Evolutionary conservation across 2,329 filamentous ascomycete species (phyloP), one percentile per base, ranked within the genome.

Genomic region (Xylariaceae sp.): DNA sequence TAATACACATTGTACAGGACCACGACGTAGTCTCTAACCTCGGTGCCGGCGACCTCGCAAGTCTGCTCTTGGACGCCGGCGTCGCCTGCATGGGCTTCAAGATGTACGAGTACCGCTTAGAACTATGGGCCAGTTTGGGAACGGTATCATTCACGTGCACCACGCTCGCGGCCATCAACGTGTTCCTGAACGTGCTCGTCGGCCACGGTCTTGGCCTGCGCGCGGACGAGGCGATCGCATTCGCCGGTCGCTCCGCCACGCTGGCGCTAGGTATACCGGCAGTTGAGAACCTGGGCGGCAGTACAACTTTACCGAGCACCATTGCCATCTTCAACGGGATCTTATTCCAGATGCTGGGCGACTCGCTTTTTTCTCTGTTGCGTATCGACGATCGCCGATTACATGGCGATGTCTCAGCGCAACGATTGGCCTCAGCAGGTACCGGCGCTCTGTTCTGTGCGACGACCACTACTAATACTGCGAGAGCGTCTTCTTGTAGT

Each of bases 51-150:
- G 71, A 73, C 50, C 57, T 72, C 6, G 66, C 69, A 7, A 60
- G 61, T 7, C 61, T 67, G 1, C 56, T 73, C 8, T 57, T 73
- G 7, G 71, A 73, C 35, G 70, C 71, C 4, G 71, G 71, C 8
- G 71, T 73, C 35, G 65, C 68, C 23, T 70, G 66, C 41, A 60
- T 72, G 58, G 70, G 71, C 0, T 67, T 73, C 61, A 73, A 73
- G 61, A 72, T 73, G 67, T 73, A 69, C 60, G 71, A 73, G 55
- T 69, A 72, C 57, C 68, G 71, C 17, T 61, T 61, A n/a, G 71
- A 72, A 50, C 62, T 73, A 4, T 70, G 67, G 65, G 57, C 61
- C 3, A 68, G 66, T 52, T 56, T 68, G 39, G 58, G 57, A 23
- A 68, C 70, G 7, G 67, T 72, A 3, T 59, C 69, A 2, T 61